phyloP scores from a whole-genome alignment of 192 early-diverging fungal genomes.

The Funneliformis mosseae region DNA sequence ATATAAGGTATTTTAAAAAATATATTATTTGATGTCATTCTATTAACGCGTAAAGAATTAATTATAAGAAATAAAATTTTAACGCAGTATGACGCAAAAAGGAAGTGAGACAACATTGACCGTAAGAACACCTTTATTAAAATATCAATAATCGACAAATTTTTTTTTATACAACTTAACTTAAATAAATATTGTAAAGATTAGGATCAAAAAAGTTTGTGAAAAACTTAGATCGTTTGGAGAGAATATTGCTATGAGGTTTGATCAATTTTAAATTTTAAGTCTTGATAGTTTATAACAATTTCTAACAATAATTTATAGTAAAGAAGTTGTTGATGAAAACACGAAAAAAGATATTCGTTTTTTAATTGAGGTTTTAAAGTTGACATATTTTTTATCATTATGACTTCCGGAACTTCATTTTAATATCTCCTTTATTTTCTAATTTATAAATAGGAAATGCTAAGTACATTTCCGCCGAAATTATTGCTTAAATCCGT shows the following conservation, averaged over 20 bases:
- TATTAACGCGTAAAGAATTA: neutral
- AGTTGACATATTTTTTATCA: neutral
- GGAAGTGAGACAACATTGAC: slow-evolving; percentile 23
- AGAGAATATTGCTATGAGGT: neutral
- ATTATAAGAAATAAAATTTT: neutral
- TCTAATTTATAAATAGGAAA: neutral
- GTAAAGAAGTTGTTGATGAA: neutral
- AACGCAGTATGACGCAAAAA: neutral
- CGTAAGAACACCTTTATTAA: neutral
- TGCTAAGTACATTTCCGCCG: neutral
- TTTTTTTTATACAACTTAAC: neutral
- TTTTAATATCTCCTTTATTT: neutral
- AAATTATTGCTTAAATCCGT: slow-evolving; percentile 24
- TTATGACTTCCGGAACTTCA: neutral
- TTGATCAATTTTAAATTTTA: neutral
- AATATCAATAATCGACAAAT: neutral
- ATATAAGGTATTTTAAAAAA: neutral
- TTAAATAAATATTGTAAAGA: neutral
- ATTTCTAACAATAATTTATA: neutral
- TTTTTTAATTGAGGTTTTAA: slow-evolving; percentile 1
- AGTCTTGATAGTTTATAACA: neutral
- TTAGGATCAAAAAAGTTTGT: slow-evolving; percentile 10
- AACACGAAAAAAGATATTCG: neutral
- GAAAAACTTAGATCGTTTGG: slow-evolving; percentile 14
- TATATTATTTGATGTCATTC: neutral